phyloP scores from a whole-genome alignment of 306 rosid genomes.

The Alnus rubra region DNA sequence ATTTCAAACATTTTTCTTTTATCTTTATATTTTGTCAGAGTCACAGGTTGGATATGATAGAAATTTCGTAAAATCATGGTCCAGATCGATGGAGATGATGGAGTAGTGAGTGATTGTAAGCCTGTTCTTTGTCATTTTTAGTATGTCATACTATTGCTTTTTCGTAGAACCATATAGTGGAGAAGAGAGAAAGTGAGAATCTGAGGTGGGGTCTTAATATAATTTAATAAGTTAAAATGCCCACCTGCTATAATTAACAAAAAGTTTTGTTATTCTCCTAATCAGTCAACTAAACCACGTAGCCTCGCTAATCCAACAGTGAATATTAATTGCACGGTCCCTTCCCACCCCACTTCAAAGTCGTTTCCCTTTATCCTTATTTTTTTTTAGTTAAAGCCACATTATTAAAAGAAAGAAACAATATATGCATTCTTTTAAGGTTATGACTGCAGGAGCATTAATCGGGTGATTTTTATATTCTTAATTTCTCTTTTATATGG shows the following conservation, averaged over 20 bases:
- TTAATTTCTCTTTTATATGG: background rate
- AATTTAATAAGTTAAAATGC: constrained; percentile 8
- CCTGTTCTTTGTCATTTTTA: background rate
- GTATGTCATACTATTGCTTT: constrained; percentile 5
- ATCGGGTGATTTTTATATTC: background rate
- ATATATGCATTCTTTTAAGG: background rate
- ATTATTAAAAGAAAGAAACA: background rate
- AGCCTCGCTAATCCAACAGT: constrained; percentile 44
- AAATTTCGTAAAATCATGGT: background rate
- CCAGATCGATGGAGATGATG: background rate
- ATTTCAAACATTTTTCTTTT: too few species aligned
- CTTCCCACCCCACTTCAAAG: constrained; percentile 1
- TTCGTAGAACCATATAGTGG: background rate
- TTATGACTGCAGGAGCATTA: background rate
- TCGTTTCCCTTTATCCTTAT: background rate
- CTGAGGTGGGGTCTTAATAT: background rate
- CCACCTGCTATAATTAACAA: background rate
- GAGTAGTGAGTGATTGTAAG: background rate
- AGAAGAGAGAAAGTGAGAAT: constrained; percentile 8
- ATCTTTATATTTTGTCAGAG: too few species aligned
- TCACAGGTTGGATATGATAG: background rate
- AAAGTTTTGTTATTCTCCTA: constrained; percentile 16
- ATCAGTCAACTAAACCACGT: constrained; percentile 53
- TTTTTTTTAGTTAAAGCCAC: background rate
- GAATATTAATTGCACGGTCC: background rate